Evolutionary conservation across 139 green algal genomes (phyloP), one percentile per base, ranked within the genome.

Genomic region (Chlamydomonas urium): DNA sequence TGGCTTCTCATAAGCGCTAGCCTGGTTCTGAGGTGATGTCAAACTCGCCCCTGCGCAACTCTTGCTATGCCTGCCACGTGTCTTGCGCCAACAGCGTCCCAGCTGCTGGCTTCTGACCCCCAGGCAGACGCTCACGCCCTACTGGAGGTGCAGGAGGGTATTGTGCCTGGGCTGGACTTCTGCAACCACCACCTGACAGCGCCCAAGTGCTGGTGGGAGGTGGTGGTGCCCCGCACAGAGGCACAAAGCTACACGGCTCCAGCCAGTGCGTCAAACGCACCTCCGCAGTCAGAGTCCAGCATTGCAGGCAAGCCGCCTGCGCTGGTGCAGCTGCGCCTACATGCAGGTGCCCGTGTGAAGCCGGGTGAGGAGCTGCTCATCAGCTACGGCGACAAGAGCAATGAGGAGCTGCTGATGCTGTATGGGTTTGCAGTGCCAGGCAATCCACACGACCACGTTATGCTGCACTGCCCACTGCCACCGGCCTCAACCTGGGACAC

Each of bases 111-210:
- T 21, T 10, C 6, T 14, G 19, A 63, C 26, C 53, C 53, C n/a
- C n/a, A n/a, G n/a, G 42, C 42, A 10, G 42, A 10, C 14, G 42
- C 42, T 42, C 17, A 67, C 17, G 60, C 60, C 10, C 32, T 67
- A 4, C 32, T 67, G 14, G 60, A 67, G 32, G 60, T 67, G 14
- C 60, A 67, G 32, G 91, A 91, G 83, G 86, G 81, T 14, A 63
- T 97, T 1, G 85, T 97, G 29, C 91, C 91, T 17, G 91, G 91
- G 1, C 78, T 96, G 48, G 91, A 97, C 79, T 94, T 97, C 71
- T 85, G 76, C 69, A 97, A 97, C 80, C 91, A 97, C 77, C 63
- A 42, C 38, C 62, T 6, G 0, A 24, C 38, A 1, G 23, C 6
- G 34, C 69, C 89, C 1, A 47, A 77, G 34, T 83, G 72, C 73